Evolutionary conservation across 2,329 filamentous ascomycete genomes (phyloP).

Genomic region (Akanthomyces lecanii): DNA sequence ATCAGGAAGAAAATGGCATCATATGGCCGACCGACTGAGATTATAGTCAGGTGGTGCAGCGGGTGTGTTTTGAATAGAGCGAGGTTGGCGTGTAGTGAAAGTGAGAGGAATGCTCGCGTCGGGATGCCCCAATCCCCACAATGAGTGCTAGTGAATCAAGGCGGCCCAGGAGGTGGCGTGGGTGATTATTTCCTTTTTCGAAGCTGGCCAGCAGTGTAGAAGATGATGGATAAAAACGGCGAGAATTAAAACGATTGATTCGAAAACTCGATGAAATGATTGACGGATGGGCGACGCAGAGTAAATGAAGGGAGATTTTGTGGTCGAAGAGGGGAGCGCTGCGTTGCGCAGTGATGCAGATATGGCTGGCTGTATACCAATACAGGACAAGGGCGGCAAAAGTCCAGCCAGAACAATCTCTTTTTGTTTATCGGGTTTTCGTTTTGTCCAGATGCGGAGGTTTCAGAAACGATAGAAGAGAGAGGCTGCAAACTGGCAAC

Average conservation of each 20-base stretch:
- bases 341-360: neutral
- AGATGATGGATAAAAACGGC: neutral
- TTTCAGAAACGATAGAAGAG: constrained; percentile 4
- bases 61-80: neutral
- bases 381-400: constrained; percentile 2
- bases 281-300: neutral
- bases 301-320: neutral
- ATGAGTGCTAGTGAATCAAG: constrained; percentile 21
- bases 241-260: neutral
- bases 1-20: constrained; percentile 7
- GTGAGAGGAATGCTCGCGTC: constrained; percentile 8
- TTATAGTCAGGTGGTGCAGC: neutral
- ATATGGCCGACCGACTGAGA: neutral
- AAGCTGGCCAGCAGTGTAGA: neutral
- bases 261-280: neutral
- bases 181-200: constrained; percentile 9
- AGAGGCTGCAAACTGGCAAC: neutral
- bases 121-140: constrained; percentile 8
- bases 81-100: neutral
- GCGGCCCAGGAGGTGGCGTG: constrained; percentile 7
- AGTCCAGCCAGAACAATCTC: neutral
- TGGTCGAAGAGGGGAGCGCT: neutral
- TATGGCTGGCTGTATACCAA: neutral
- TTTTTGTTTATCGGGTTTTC: constrained; percentile 2
- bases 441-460: constrained; percentile 3